A percentile compares a stretch with the other conserved stretches of the same genome.
phyloP scores from a whole-genome alignment of 1,284 basidiomycete species.

The Pseudozyma sp. region DNA sequence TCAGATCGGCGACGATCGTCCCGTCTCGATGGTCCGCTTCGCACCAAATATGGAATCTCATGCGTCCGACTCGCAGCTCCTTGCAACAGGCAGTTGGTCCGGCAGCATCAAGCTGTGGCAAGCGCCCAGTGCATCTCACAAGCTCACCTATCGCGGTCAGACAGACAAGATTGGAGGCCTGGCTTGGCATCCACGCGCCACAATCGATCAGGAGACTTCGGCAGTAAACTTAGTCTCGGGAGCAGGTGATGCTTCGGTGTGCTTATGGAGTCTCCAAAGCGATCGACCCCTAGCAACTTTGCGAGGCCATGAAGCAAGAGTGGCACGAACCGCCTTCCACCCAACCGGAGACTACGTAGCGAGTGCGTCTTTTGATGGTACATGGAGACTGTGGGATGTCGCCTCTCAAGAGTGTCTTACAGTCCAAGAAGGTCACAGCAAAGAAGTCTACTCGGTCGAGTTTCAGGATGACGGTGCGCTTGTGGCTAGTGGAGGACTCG shows the following conservation, averaged over 20 bases:
- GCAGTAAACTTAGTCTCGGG: constrained; percentile 89
- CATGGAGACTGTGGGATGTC: constrained; percentile 98
- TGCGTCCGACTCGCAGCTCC: constrained; percentile 77
- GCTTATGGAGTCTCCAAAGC: constrained; percentile 83
- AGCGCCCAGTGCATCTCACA: constrained; percentile 76
- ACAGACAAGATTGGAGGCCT: constrained; percentile 91
- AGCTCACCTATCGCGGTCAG: constrained; percentile 75
- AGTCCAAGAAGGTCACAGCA: constrained; percentile 95
- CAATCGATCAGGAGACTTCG: constrained; percentile 78
- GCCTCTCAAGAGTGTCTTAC: constrained; percentile 82
- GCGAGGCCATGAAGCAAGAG: constrained; percentile 87
- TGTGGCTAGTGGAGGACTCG: constrained; percentile 91
- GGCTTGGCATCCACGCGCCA: constrained; percentile 96
- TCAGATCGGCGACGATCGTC: constrained; percentile 95
- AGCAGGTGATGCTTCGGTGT: constrained; percentile 85
- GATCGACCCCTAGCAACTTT: constrained; percentile 83
- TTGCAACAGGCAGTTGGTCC: constrained; percentile 95
- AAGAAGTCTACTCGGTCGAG: constrained; percentile 93
- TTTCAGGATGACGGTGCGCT: constrained; percentile 96
- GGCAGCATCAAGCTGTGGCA: constrained; percentile 95
- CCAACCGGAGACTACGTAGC: constrained; percentile 92
- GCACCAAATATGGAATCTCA: constrained; percentile 73
- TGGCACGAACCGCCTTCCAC: constrained; percentile 94
- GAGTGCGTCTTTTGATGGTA: constrained; percentile 95
- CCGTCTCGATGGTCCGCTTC: constrained; percentile 92